These are phyloP conservation scores for Phytophthora niederhauseri DNA, from an alignment of 352 stramenopile species.

Conservation along the genomic window DNA sequence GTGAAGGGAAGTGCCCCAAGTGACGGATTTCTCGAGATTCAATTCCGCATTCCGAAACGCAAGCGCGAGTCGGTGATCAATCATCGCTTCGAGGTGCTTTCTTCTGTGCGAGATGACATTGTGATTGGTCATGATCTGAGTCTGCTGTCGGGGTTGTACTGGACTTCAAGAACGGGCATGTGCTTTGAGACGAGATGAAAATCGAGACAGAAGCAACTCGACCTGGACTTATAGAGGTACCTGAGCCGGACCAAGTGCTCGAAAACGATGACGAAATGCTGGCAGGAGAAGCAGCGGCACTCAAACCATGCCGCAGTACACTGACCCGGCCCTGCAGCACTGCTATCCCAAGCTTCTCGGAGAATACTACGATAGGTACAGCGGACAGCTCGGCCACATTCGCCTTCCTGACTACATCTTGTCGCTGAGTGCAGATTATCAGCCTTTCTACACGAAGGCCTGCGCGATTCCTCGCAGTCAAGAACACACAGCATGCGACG, in stretches of 20 bases:
- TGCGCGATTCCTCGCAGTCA: constrained; percentile 11
- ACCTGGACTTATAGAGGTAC: not conserved
- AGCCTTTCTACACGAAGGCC: constrained; percentile 2
- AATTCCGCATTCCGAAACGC: constrained; percentile 1
- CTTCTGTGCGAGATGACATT: not conserved
- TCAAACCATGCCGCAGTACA: not conserved
- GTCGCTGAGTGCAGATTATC: not conserved
- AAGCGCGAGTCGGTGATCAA: constrained; percentile 6
- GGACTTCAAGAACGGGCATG: not conserved
- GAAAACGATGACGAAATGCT: not conserved
- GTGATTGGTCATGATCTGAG: not conserved
- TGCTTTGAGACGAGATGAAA: not conserved
- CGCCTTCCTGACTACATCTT: constrained; percentile 9
- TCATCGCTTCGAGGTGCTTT: constrained; percentile 4
- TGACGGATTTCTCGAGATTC: not conserved
- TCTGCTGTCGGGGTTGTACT: not conserved
- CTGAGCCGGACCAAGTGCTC: not conserved
- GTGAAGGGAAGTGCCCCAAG: not conserved
- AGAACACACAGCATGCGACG: constrained; percentile 1
- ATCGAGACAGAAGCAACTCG: not conserved
- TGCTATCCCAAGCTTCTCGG: constrained; percentile 8
- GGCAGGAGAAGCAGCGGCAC: not conserved
- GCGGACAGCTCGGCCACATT: not conserved
- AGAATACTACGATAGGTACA: constrained; percentile 9
- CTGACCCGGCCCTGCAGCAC: not conserved